Percentiles rank a stretch among this genome's conserved stretches.
phyloP scores from a whole-genome alignment of 257 asterid genomes.

The Asclepias syriaca region DNA sequence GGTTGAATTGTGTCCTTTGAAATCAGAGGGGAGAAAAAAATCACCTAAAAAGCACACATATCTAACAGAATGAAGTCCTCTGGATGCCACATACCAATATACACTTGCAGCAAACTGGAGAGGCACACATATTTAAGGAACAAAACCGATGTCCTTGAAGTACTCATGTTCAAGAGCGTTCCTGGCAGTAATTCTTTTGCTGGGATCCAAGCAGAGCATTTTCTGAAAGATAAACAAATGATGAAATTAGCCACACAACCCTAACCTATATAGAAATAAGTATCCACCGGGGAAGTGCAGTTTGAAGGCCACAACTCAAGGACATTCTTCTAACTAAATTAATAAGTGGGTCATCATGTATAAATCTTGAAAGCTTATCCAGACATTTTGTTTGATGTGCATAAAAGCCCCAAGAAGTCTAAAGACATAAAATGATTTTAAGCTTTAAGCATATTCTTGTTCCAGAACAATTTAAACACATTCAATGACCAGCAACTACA shows the following conservation, averaged over 20 bases:
- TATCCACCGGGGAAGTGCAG: background rate
- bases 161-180: conserved; percentile 87
- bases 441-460: background rate
- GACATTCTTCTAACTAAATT: background rate
- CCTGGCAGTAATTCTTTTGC: conserved; percentile 85
- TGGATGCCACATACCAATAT: conserved; percentile 48
- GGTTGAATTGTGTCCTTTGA: conserved; percentile 30
- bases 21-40: conserved; percentile 17
- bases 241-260: background rate
- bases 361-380: background rate
- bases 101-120: conserved; percentile 41
- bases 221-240: conserved; percentile 17
- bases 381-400: background rate
- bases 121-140: conserved; percentile 40
- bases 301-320: background rate
- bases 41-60: conserved; percentile 28
- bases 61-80: conserved; percentile 31
- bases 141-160: conserved; percentile 70
- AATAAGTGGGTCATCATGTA: background rate
- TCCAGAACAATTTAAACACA: background rate
- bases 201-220: conserved; percentile 84
- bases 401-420: background rate
- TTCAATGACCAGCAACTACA: background rate
- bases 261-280: background rate
- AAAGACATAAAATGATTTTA: background rate